phyloP scores from a whole-genome alignment of 2,329 filamentous ascomycete genomes.

The Seiridium cupressi region DNA sequence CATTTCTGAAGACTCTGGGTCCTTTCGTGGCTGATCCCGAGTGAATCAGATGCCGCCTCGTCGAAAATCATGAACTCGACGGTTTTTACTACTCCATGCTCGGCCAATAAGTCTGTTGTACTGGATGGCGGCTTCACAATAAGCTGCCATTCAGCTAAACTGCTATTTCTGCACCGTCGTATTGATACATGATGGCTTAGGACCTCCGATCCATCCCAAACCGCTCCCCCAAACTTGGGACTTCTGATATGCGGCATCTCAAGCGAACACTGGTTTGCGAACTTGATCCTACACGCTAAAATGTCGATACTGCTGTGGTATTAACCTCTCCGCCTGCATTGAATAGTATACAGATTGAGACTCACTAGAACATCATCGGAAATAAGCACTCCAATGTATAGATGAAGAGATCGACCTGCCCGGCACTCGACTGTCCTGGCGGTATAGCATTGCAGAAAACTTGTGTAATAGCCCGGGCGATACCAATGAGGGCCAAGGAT shows the following conservation, averaged over 20 bases:
- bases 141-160: background rate
- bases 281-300: constrained; percentile 2
- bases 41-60: background rate
- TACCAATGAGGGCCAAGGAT: constrained; percentile 33
- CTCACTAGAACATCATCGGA: constrained; percentile 38
- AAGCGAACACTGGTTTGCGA: background rate
- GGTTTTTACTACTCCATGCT: background rate
- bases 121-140: background rate
- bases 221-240: background rate
- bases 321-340: background rate
- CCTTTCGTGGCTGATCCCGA: background rate
- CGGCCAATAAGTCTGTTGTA: background rate
- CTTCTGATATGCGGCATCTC: constrained; percentile 1
- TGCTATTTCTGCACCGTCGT: background rate
- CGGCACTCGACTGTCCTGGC: constrained; percentile 32
- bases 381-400: constrained; percentile 41
- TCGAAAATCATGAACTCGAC: background rate
- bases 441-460: constrained; percentile 36
- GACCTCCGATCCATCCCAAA: background rate
- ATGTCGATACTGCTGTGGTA: background rate
- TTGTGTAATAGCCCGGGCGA: constrained; percentile 38
- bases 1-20: background rate
- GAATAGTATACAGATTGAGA: background rate
- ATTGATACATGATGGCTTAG: background rate
- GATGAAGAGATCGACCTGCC: constrained; percentile 38